Conservation (phyloP, 176 grass and related monocot species). For the Oryza rufipogon region DNA sequence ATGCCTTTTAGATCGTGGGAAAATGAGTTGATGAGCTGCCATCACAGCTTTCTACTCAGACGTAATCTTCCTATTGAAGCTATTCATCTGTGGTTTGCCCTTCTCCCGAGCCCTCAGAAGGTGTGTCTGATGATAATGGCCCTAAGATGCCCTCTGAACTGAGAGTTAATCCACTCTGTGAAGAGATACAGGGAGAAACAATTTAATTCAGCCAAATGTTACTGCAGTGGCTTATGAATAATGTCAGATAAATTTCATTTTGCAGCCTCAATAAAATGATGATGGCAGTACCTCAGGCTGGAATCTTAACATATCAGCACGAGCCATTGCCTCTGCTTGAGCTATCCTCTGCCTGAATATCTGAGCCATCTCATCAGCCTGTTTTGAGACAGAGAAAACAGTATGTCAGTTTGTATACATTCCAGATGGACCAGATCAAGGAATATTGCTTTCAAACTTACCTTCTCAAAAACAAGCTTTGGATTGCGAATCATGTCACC, state of each 20-base stretch:
- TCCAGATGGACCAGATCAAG: neutral
- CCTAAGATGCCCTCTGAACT: constrained; percentile 89
- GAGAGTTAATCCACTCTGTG: constrained; percentile 85
- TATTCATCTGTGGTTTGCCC: constrained; percentile 34
- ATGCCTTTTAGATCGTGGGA: constrained; percentile 1
- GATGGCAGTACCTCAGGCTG: constrained; percentile 80
- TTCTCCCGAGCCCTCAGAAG: constrained; percentile 44
- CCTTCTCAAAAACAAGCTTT: constrained; percentile 95
- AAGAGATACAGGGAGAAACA: constrained; percentile 17
- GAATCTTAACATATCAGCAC: constrained; percentile 93
- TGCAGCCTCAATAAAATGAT: neutral
- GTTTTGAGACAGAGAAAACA: constrained; percentile 25
- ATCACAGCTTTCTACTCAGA: constrained; percentile 18
- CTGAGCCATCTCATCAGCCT: constrained; percentile 99
- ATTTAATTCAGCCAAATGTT: constrained; percentile 23
- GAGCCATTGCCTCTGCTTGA: constrained; percentile 95
- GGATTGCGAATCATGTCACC: constrained; percentile 99
- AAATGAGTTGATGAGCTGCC: constrained; percentile 6
- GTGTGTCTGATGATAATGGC: constrained; percentile 67
- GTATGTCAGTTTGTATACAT: constrained; percentile 25
- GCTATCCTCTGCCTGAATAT: constrained; percentile 98
- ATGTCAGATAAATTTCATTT: neutral
- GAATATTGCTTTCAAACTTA: constrained; percentile 7
- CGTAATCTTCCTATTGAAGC: constrained; percentile 14
- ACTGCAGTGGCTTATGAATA: neutral